A percentile compares a stretch with the other conserved stretches of the same genome.
phyloP scores from a whole-genome alignment of 495 filamentous ascomycete species.

The Penicillium paradoxum region DNA sequence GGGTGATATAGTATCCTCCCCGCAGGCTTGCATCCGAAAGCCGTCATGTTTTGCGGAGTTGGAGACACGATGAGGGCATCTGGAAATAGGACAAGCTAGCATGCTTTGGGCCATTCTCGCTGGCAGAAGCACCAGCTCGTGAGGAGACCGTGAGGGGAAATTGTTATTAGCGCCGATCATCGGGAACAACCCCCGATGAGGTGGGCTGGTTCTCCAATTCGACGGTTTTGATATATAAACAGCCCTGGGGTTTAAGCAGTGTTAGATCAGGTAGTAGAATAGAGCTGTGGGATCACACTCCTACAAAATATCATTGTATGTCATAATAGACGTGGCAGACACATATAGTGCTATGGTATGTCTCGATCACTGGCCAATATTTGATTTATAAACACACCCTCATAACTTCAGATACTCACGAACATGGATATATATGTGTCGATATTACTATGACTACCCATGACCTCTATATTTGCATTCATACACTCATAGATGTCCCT shows the following conservation, averaged over 20 bases:
- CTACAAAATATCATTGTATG: too few species aligned
- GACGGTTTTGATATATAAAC: background rate
- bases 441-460: too few species aligned
- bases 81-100: background rate
- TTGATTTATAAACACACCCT: too few species aligned
- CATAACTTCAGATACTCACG: too few species aligned
- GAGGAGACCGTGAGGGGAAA: conserved; percentile 7
- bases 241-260: background rate
- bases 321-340: too few species aligned
- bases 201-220: conserved; percentile 1
- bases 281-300: too few species aligned
- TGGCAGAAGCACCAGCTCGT: background rate
- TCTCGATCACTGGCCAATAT: too few species aligned
- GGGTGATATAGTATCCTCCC: conserved; percentile 2
- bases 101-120: background rate
- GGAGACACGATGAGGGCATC: background rate
- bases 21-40: background rate
- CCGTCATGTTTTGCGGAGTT: conserved; percentile 1
- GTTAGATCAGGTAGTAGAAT: too few species aligned
- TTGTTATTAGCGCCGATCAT: background rate
- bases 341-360: too few species aligned
- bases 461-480: too few species aligned
- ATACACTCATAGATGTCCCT: too few species aligned
- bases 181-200: background rate
- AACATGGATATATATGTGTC: too few species aligned